These are phyloP conservation scores for Penicillium rolfsii DNA, from an alignment of 2,329 filamentous ascomycete genomes.

Conservation along the genomic window DNA sequence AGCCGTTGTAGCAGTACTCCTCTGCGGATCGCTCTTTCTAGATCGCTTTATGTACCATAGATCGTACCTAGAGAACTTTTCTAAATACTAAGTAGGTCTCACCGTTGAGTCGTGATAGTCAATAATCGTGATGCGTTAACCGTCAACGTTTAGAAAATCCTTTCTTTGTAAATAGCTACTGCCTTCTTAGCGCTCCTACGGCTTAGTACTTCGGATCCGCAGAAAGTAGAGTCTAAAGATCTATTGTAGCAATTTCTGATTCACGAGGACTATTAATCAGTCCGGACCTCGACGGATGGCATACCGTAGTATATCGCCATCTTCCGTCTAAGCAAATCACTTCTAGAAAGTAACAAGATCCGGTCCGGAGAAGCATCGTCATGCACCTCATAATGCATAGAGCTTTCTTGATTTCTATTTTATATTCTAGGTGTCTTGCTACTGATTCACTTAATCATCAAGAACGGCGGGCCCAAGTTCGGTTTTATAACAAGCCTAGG, in stretches of 20 bases:
- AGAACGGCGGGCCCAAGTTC: neutral
- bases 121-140: neutral
- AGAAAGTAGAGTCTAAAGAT: neutral
- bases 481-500: neutral
- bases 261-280: neutral
- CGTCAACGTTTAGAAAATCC: neutral
- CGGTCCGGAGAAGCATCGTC: neutral
- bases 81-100: neutral
- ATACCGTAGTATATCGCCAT: neutral
- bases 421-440: neutral
- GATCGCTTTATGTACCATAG: neutral
- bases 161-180: neutral
- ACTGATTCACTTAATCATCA: neutral
- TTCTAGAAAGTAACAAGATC: neutral
- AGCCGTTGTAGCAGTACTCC: neutral
- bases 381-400: neutral
- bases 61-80: neutral
- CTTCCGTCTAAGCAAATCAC: neutral
- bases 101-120: neutral
- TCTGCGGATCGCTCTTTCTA: neutral
- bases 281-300: neutral
- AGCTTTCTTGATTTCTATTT: neutral
- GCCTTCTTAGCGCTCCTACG: neutral
- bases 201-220: neutral
- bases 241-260: neutral